phyloP scores from a whole-genome alignment of 1,284 basidiomycete species.

The Malassezia sp. region DNA sequence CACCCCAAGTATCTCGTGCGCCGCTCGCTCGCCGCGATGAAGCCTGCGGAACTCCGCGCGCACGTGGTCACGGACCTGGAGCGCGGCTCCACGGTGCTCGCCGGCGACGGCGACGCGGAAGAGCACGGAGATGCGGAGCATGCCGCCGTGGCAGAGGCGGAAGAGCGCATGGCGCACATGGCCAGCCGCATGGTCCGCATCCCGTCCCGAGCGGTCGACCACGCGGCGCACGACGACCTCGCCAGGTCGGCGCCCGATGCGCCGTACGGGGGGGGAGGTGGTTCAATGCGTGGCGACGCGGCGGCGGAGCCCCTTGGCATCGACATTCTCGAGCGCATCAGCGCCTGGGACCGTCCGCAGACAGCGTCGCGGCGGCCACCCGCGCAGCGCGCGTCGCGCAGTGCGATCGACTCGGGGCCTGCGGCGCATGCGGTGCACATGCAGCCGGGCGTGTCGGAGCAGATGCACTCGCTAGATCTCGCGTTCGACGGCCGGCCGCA shows the following conservation, averaged over 20 bases:
- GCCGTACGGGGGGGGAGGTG: too few relatives aligned
- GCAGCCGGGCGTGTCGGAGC: constrained; percentile 2
- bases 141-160: too few relatives aligned
- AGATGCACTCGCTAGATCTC: constrained; percentile 9
- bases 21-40: constrained; percentile 12
- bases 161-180: too few relatives aligned
- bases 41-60: background rate
- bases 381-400: background rate
- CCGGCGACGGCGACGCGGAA: too few relatives aligned
- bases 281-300: too few relatives aligned
- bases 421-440: background rate
- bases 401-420: too few relatives aligned
- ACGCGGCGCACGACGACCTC: too few relatives aligned
- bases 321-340: constrained; percentile 13
- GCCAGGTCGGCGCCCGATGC: too few relatives aligned
- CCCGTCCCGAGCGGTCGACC: too few relatives aligned
- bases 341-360: background rate
- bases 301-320: constrained; percentile 6
- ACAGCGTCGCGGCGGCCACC: background rate
- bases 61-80: constrained; percentile 8
- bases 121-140: too few relatives aligned
- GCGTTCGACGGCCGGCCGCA: background rate
- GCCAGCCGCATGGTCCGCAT: too few relatives aligned
- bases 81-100: too few relatives aligned
- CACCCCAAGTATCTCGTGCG: constrained; percentile 36